Evolutionary conservation across 345 rosid genomes (phyloP).

Genomic region (Murraya paniculata): DNA sequence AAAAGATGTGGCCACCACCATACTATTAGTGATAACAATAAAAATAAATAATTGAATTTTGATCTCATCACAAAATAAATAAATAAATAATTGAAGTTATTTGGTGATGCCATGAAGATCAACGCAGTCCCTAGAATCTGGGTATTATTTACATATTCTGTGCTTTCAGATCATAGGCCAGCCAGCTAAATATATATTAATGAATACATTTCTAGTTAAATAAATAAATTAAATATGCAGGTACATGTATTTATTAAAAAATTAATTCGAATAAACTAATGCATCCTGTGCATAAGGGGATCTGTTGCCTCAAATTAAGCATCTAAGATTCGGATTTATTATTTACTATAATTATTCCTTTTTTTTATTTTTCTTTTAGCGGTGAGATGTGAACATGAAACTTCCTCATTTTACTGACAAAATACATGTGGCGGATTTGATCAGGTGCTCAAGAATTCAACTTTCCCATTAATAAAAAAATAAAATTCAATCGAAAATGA

Average conservation of each 20-base stretch:
- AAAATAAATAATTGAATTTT: background rate
- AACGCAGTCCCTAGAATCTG: slow-evolving; percentile 20
- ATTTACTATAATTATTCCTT: background rate
- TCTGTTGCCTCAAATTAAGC: background rate
- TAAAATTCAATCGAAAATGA: background rate
- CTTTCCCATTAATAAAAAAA: background rate
- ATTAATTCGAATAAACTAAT: background rate
- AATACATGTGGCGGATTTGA: background rate
- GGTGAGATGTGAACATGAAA: background rate
- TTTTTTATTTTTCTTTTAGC: no score
- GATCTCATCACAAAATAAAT: background rate
- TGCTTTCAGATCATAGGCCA: background rate
- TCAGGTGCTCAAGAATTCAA: background rate
- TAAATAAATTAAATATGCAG: background rate
- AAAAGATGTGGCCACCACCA: background rate
- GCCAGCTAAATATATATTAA: background rate
- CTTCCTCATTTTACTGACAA: background rate
- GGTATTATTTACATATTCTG: slow-evolving; percentile 13
- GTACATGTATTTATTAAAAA: background rate
- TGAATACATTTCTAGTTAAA: background rate
- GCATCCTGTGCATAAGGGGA: background rate
- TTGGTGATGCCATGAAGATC: slow-evolving; percentile 14
- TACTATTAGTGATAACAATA: background rate
- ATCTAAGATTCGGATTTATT: background rate
- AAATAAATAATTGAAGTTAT: background rate